Conservation (phyloP, 352 stramenopile species). For the Globisporangium carolinianum region DNA sequence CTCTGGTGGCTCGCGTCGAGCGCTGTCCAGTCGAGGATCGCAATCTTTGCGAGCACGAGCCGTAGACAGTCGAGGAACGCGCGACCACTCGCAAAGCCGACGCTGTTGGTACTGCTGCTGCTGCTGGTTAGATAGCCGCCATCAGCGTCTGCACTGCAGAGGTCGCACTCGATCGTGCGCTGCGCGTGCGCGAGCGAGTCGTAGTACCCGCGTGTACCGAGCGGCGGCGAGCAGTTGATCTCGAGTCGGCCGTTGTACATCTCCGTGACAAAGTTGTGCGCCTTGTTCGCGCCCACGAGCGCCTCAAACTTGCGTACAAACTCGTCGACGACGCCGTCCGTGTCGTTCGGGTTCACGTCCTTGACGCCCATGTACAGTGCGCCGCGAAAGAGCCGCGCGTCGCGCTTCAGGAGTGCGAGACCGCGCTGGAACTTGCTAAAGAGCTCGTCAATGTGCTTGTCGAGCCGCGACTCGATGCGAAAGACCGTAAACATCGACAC, state of each 20-base stretch:
- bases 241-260: constrained; percentile 53
- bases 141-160: constrained; percentile 6
- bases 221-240: constrained; percentile 64
- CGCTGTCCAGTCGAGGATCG: constrained; percentile 70
- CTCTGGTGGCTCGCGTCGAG: constrained; percentile 43
- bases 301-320: constrained; percentile 44
- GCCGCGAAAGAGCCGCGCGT: constrained; percentile 51
- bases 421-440: constrained; percentile 70
- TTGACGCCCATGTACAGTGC: constrained; percentile 68
- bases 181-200: constrained; percentile 37
- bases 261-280: constrained; percentile 53
- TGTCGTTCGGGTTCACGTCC: constrained; percentile 65
- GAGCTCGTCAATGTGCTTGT: constrained; percentile 68
- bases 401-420: constrained; percentile 49
- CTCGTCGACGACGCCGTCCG: constrained; percentile 34
- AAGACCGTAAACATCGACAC: constrained; percentile 73
- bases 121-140: too few relatives aligned
- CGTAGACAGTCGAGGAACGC: constrained; percentile 65
- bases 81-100: constrained; percentile 33
- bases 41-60: constrained; percentile 66
- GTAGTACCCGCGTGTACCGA: constrained; percentile 65
- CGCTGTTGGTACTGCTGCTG: constrained; percentile 10
- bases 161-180: constrained; percentile 22
- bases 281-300: constrained; percentile 37
- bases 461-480: constrained; percentile 68